Conservation (phyloP, 352 stramenopile species). For the Pythium sukuiense region DNA sequence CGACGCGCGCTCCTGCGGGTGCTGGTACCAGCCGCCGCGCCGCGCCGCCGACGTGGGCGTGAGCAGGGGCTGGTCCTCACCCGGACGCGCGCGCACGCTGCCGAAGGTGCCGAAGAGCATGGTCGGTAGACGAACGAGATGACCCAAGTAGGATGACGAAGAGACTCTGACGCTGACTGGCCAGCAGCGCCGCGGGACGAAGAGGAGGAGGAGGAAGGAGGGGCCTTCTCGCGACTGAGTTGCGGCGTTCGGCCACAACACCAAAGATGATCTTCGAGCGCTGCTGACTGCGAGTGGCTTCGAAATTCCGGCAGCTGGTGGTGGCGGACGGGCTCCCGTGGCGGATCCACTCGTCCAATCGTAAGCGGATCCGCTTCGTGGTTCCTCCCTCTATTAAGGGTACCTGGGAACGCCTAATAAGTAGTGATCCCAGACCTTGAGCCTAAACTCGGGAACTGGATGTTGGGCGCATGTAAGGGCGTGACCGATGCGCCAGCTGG, state of each 20-base stretch:
- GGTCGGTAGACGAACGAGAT: not conserved
- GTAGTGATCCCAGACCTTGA: not conserved
- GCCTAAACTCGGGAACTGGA: not conserved
- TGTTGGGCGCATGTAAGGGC: not conserved
- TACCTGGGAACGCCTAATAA: not conserved
- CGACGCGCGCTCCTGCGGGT: slow-evolving; percentile 32
- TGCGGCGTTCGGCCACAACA: not conserved
- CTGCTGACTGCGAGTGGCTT: too few relatives aligned
- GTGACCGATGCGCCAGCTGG: slow-evolving; percentile 2
- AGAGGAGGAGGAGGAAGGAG: not conserved
- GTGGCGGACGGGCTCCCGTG: not conserved
- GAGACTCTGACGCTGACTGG: not conserved
- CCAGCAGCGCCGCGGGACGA: not conserved
- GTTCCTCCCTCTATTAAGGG: not conserved
- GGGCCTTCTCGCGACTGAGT: not conserved
- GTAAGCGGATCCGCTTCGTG: not conserved
- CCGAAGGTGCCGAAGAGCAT: slow-evolving; percentile 32
- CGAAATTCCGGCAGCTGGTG: slow-evolving; percentile 3
- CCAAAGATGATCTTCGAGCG: not conserved
- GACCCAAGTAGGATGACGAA: not conserved
- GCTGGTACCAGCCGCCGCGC: slow-evolving; percentile 23
- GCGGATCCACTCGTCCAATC: not conserved
- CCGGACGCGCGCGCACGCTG: slow-evolving; percentile 9
- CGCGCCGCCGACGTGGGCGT: slow-evolving; percentile 4
- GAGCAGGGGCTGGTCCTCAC: slow-evolving; percentile 26